These are phyloP conservation scores for Penicillium arizonense DNA, from an alignment of 495 filamentous ascomycete species.

Conservation along the genomic window DNA sequence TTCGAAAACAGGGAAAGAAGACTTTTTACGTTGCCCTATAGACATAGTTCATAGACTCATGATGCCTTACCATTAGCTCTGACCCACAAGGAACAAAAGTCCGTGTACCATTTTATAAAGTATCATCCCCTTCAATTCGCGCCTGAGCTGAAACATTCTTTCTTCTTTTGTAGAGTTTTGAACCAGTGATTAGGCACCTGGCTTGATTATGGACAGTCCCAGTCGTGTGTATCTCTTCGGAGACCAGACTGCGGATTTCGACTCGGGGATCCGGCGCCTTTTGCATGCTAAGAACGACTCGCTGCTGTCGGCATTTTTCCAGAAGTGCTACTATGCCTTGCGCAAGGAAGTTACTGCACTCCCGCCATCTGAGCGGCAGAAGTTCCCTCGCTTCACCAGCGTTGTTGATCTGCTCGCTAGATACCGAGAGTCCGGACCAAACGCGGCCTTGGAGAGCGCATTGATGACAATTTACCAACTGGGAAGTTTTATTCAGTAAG, in stretches of 20 bases:
- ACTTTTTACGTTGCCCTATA: conserved; percentile 3
- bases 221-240: conserved; percentile 60
- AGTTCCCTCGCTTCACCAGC: conserved; percentile 67
- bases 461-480: conserved; percentile 70
- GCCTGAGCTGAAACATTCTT: conserved; percentile 1
- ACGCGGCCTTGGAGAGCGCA: conserved; percentile 63
- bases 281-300: conserved; percentile 63
- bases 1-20: conserved; percentile 6
- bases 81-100: conserved; percentile 5
- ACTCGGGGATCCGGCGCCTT: conserved; percentile 62
- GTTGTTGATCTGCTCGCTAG: conserved; percentile 69
- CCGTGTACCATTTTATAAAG: conserved; percentile 21
- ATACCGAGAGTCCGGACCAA: conserved; percentile 56
- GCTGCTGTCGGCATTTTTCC: conserved; percentile 63
- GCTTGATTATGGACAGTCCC: conserved; percentile 31
- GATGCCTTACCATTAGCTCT: neutral
- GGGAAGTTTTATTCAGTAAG: conserved; percentile 75
- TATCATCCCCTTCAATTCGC: conserved; percentile 9
- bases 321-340: conserved; percentile 59
- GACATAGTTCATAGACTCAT: conserved; percentile 7
- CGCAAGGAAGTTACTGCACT: conserved; percentile 62
- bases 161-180: conserved; percentile 13
- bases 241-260: conserved; percentile 75
- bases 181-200: conserved; percentile 10
- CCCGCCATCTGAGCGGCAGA: conserved; percentile 54